Evolutionary conservation across 2,329 filamentous ascomycete species (phyloP), one percentile per base, ranked within the genome.

Genomic region (Fusarium devonianum): DNA sequence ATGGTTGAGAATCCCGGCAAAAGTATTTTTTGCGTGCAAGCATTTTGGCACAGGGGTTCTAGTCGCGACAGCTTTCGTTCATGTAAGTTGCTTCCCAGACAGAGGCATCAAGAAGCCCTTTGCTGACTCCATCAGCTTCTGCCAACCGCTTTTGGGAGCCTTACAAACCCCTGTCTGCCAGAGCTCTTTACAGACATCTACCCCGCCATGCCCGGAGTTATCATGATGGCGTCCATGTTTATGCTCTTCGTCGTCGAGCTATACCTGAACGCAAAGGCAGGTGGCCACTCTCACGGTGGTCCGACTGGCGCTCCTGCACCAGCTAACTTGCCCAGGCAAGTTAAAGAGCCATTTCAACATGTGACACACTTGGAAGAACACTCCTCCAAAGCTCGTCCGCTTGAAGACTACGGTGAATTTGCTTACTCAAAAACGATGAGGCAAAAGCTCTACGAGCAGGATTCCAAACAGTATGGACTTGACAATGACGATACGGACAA

Each of bases 1-100:
- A 44, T 81, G 79, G 78, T 70, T 85, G 63, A 83, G 80, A 68
- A 79, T 84, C 7, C 80, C 81, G 0, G 72, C 78, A 2, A 78
- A 75, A 56, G 65, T 82, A 22, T 84, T 85, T 68, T 85, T 85
- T 65, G 78, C 81, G 45, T 84, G 81, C 70, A 85, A 85, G 60
- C 82, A 85, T 62, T 87, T 87, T 56, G 84, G 87, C 66, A 90
- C 87, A 1, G 87, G 87, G 53, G 87, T 90, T 13, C 75, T 90
- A 26, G 81, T 90, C 48, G 86, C 87, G 18, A 90, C 87, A 2
- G 87, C 87, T 3, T 90, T 90, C 59, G 86, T 89, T 14, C 87
- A 90, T 76, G 77, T 85, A 63, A 60, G 76, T 69, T 4, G n/a
- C n/a, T n/a, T n/a, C n/a, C n/a, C n/a, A n/a, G n/a, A n/a, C n/a